Evolutionary conservation across 495 filamentous ascomycete genomes (phyloP), one percentile per base, ranked within the genome.

Genomic region (Parachaetomium inaequale): DNA sequence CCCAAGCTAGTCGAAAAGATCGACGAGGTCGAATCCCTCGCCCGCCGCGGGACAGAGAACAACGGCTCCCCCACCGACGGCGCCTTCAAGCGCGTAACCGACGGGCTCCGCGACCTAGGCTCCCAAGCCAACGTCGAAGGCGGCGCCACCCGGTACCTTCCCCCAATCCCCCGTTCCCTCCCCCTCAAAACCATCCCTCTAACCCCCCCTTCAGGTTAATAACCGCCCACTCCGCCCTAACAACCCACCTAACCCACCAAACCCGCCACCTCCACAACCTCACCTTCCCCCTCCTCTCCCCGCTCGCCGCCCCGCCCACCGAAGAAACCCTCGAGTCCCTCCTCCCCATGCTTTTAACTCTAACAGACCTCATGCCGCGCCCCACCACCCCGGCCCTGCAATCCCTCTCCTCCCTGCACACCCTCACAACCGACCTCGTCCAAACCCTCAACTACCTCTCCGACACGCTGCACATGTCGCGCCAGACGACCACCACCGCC

Each of bases 381-480:
- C 81, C 76, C 69, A 77, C 80, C 66, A 79, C 79, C 55, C 65
- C 78, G 64, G 78, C 79, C 61, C 79, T 78, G 71, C 76, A 79
- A 78, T 91, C 72, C 21, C 73, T 89, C 46, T 74, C 79, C 34
- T 79, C 80, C 36, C 76, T 92, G 11, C 85, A 87, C 68, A 68
- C 80, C n/a, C 77, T 86, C 31, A 96, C 92, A 0, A 75, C 86
- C 26, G 91, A 94, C 45, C 82, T 97, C 17, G 85, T 90, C 32
- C 81, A 87, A 57, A 88, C 90, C 2, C 86, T 98, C 47, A 89
- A 89, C 61, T 85, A 89, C 65, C 81, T 98, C 7, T 88, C 88
- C n/a, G 94, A 98, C 71, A 92, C 90, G 0, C 80, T 98, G 23
- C 93, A 98, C 74, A 96, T 97, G 86, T 88, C 85, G n/a, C 84